Evolutionary conservation across 2,329 filamentous ascomycete species (phyloP).

Genomic region (Plectosphaerella cucumerina): DNA sequence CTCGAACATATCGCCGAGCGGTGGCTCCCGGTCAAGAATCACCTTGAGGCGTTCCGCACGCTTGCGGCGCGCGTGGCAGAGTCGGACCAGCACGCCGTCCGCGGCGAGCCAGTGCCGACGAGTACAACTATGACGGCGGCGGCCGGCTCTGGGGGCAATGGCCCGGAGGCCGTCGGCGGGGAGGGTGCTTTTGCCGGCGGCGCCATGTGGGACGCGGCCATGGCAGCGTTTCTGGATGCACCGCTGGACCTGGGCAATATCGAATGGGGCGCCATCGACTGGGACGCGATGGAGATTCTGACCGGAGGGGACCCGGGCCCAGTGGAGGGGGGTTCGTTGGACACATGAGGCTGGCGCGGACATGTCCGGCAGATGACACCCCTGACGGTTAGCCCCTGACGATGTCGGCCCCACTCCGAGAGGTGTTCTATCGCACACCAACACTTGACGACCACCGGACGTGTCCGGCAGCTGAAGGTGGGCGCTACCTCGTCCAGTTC

Average conservation of each 20-base stretch:
- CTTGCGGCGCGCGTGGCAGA: background rate
- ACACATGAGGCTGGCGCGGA: background rate
- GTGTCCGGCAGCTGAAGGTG: no score
- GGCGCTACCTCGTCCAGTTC: no score
- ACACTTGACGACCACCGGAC: no score
- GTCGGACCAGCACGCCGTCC: background rate
- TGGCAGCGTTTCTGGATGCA: background rate
- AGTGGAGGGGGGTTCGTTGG: background rate
- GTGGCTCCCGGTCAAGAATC: background rate
- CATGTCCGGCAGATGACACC: background rate
- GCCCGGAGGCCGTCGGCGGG: background rate
- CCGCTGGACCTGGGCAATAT: background rate
- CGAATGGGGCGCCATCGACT: constrained; percentile 1
- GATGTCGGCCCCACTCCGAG: constrained; percentile 2
- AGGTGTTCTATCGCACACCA: background rate
- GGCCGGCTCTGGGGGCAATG: background rate
- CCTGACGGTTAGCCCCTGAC: no score
- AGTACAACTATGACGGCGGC: background rate
- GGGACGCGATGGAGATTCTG: background rate
- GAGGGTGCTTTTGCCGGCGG: background rate
- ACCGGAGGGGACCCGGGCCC: background rate
- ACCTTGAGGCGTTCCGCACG: background rate
- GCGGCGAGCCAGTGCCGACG: background rate
- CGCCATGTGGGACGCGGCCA: background rate
- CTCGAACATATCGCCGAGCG: background rate